Evolutionary conservation across 2,329 filamentous ascomycete genomes (phyloP).

Genomic region (Phialocephala sp.): DNA sequence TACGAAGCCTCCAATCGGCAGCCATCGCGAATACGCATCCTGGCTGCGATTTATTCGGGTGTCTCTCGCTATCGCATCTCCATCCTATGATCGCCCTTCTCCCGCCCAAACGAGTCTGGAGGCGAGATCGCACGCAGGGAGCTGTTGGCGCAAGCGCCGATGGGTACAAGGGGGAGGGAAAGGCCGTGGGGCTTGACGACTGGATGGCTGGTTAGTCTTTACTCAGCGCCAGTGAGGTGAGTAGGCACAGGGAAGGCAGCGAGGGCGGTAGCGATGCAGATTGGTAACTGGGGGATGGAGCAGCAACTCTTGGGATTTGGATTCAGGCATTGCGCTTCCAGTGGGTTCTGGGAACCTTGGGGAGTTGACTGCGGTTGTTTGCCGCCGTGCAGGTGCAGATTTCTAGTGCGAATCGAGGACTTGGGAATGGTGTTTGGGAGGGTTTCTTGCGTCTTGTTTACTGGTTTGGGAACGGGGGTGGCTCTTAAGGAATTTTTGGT

Average conservation of each 20-base stretch:
- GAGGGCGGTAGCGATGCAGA: not conserved
- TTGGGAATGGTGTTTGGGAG: not conserved
- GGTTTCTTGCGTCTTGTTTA: not conserved
- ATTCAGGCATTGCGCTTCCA: not conserved
- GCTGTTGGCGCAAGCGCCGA: constrained; percentile 3
- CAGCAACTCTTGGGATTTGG: not conserved
- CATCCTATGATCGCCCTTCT: not conserved
- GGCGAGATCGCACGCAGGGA: not conserved
- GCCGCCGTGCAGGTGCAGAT: constrained; percentile 7
- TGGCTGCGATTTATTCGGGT: not conserved
- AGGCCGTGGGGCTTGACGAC: not conserved
- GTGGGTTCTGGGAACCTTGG: not conserved
- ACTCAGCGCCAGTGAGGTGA: constrained; percentile 1
- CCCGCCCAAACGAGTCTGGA: not conserved
- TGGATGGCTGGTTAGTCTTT: not conserved
- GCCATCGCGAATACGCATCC: not conserved
- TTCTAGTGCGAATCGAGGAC: not conserved
- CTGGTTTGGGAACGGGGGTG: not conserved
- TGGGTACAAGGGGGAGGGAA: not conserved
- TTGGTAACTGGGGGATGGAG: not conserved
- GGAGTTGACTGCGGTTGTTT: not conserved
- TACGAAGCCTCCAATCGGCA: constrained; percentile 4
- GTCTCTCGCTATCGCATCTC: not conserved
- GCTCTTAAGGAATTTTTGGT: not conserved
- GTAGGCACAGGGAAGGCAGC: not conserved